Evolutionary conservation across 2,329 filamentous ascomycete genomes (phyloP), one percentile per base, ranked within the genome.

Genomic region (Emergomyces orientalis): DNA sequence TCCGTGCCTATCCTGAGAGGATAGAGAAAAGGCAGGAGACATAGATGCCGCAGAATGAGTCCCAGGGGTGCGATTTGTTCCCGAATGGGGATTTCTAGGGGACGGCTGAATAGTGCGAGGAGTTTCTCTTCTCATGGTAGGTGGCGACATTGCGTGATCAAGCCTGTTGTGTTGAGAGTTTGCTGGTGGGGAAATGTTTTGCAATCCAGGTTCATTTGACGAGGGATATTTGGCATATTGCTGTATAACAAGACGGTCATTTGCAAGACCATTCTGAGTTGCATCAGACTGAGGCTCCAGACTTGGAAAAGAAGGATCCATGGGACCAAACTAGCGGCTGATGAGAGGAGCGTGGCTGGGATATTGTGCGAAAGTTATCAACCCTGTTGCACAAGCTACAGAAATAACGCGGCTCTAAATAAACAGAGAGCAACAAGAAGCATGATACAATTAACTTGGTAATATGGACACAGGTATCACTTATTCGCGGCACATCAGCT

Each of bases 211-310:
- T 51, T 76, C 74, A 62, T 75, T 65, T 2, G 69, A 66, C 19
- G 73, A 49, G 37, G 74, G 70, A 65, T 75, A 76, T 62, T 73
- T 70, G 19, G 74, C 73, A 70, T 75, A 77, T 62, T 76, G 75
- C 14, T 62, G 49, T 17, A 56, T 32, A 22, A 62, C 30, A 39
- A 57, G 60, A 22, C 60, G 51, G 22, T 32, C 51, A n/a, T 62
- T 45, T 62, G 51, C 9, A 1, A 57, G 19, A 13, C 30, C 32
- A 37, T 54, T 25, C 45, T 39, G 39, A 41, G 63, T 65, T 19
- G 68, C 67, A 30, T 69, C 71, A 37, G 68, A 56, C 13, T 69
- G 70, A 54, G 71, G 72, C 59, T 69, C 70, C 58, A 70, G 66
- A 41, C 63, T 64, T n/a, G 72, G 65, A 63, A 73, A 75, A 2